phyloP scores from a whole-genome alignment of 225 moss, liverwort and hornwort species.

The Antitrichia curtipendula region DNA sequence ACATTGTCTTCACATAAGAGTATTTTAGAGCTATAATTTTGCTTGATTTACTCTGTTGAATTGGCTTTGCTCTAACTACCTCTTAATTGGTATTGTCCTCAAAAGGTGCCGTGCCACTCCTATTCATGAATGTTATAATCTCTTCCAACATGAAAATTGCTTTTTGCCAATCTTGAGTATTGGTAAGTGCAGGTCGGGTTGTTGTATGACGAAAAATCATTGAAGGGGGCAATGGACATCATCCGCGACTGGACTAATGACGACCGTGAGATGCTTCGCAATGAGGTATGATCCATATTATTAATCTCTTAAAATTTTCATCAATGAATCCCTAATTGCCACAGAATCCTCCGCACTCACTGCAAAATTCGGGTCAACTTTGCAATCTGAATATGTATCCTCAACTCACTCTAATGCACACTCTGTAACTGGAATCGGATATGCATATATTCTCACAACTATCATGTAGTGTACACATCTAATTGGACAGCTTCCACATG shows the following conservation, averaged over 20 bases:
- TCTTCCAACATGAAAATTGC: not conserved
- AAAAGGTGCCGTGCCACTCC: not conserved
- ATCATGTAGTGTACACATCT: not conserved
- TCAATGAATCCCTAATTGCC: not conserved
- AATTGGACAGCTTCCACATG: not conserved
- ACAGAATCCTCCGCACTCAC: not conserved
- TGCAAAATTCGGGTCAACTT: not conserved
- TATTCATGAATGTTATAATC: not conserved
- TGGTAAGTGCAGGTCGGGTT: slow-evolving; percentile 51
- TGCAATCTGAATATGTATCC: not conserved
- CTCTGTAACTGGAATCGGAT: not conserved
- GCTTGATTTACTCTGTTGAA: not conserved
- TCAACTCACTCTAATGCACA: not conserved
- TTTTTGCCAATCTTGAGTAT: not conserved
- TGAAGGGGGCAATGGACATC: slow-evolving; percentile 54
- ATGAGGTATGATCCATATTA: slow-evolving; percentile 17
- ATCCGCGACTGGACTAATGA: slow-evolving; percentile 69
- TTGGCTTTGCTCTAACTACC: too few species aligned
- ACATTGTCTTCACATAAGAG: not conserved
- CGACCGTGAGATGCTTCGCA: slow-evolving; percentile 73
- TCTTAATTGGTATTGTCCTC: not conserved
- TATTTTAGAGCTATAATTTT: not conserved
- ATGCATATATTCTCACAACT: not conserved
- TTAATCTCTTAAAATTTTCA: not conserved
- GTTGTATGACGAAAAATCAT: slow-evolving; percentile 63